Evolutionary conservation across 768 basidiomycete genomes (phyloP).

Genomic region (Tephrocybe sp.): DNA sequence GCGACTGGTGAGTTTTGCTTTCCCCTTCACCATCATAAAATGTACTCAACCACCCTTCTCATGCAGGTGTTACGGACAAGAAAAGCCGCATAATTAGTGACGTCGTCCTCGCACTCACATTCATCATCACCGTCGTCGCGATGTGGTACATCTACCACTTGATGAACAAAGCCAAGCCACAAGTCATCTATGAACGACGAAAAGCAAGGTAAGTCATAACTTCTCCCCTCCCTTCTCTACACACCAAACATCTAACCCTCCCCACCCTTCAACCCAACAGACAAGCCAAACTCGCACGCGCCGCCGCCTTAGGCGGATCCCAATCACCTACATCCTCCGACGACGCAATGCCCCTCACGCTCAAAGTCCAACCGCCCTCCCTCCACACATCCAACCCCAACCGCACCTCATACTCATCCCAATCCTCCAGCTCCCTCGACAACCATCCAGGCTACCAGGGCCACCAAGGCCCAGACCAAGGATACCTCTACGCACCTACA

Average conservation of each 20-base stretch:
- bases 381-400: conserved; percentile 19
- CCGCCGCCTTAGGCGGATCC: conserved; percentile 15
- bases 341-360: conserved; percentile 36
- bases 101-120: conserved; percentile 62
- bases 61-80: conserved; percentile 33
- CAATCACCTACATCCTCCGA: conserved; percentile 21
- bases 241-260: background rate
- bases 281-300: conserved; percentile 48
- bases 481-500: conserved; percentile 46
- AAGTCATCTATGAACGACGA: conserved; percentile 65
- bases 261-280: conserved; percentile 25
- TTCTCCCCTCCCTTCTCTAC: background rate
- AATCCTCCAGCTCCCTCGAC: background rate
- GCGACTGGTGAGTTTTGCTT: conserved; percentile 26
- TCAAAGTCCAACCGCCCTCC: conserved; percentile 29
- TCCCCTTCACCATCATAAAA: too few relatives aligned
- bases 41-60: background rate
- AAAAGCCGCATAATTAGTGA: conserved; percentile 67
- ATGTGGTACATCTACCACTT: conserved; percentile 81
- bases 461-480: conserved; percentile 39
- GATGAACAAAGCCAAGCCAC: conserved; percentile 68
- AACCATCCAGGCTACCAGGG: too few relatives aligned
- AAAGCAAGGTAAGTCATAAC: conserved; percentile 55
- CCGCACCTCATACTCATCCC: background rate
- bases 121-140: conserved; percentile 68